phyloP scores from a whole-genome alignment of 2,329 filamentous ascomycete genomes.

The Emmonsiellopsis sp. region DNA sequence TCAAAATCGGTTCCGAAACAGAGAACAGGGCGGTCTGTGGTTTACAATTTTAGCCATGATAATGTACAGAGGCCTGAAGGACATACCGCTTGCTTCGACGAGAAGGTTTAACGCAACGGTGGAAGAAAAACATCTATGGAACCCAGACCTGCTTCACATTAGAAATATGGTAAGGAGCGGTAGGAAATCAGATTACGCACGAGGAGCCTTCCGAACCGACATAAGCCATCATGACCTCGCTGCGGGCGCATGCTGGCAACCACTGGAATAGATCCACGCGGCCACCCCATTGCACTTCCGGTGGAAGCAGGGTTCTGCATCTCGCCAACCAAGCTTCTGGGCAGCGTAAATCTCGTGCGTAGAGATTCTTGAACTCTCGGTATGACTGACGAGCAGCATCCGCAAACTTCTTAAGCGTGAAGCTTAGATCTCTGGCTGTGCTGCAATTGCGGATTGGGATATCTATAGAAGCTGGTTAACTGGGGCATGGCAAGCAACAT shows the following conservation, averaged over 20 bases:
- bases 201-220: conserved; percentile 24
- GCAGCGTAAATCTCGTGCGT: conserved; percentile 26
- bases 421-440: conserved; percentile 23
- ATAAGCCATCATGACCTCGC: conserved; percentile 30
- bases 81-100: conserved; percentile 21
- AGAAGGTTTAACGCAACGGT: conserved; percentile 27
- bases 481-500: neutral
- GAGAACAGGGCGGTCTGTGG: conserved; percentile 16
- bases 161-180: neutral
- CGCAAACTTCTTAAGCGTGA: conserved; percentile 24
- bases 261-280: conserved; percentile 26
- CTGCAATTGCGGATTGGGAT: conserved; percentile 26
- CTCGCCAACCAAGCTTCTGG: conserved; percentile 22
- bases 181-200: conserved; percentile 9
- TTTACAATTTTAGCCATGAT: neutral
- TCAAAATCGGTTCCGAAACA: conserved; percentile 27
- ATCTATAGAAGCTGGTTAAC: conserved; percentile 9
- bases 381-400: conserved; percentile 18
- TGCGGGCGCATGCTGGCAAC: conserved; percentile 23
- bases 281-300: conserved; percentile 23
- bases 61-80: neutral
- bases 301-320: conserved; percentile 21
- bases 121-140: conserved; percentile 29
- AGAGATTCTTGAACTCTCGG: conserved; percentile 21
- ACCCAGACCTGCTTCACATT: conserved; percentile 19